These are phyloP conservation scores for Hygrophoropsis aurantiaca DNA, from an alignment of 768 basidiomycete species.

Conservation along the genomic window DNA sequence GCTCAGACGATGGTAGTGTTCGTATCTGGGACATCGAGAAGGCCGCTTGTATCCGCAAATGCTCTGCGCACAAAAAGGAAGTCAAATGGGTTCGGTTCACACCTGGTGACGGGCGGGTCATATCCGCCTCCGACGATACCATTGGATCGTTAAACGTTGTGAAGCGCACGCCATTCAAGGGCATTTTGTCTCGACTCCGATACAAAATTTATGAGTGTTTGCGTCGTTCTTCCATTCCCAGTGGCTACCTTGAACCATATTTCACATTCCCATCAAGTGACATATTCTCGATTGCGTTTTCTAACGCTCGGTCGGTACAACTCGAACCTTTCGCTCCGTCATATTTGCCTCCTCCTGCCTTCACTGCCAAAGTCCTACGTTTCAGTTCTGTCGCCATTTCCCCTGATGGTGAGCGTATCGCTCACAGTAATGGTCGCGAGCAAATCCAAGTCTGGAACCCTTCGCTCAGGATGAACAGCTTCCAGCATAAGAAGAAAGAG, in stretches of 20 bases:
- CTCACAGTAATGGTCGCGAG: background rate
- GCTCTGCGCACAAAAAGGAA: conserved; percentile 11
- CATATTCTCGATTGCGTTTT: too few species aligned
- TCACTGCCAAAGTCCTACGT: too few species aligned
- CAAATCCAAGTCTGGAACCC: conserved; percentile 9
- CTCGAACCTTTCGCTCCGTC: background rate
- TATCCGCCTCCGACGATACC: conserved; percentile 6
- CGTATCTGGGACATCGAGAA: conserved; percentile 20
- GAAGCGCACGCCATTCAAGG: conserved; percentile 1
- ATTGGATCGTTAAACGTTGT: conserved; percentile 7
- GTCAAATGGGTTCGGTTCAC: conserved; percentile 16
- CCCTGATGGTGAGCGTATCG: conserved; percentile 6
- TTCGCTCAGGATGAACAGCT: background rate
- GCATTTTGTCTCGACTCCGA: conserved; percentile 2
- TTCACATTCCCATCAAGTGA: conserved; percentile 15
- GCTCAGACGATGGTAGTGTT: conserved; percentile 22
- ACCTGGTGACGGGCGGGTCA: conserved; percentile 8
- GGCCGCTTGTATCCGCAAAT: conserved; percentile 11
- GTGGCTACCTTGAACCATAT: conserved; percentile 5
- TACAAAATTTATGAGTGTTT: background rate
- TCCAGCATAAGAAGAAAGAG: too few species aligned
- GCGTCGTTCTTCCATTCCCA: conserved; percentile 6
- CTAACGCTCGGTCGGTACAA: background rate
- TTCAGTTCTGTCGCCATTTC: conserved; percentile 9
- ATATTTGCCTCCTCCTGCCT: background rate